Base-by-base conservation (phyloP, 1,139 yeast genomes). In the Yamadazyma friedrichii region DNA sequence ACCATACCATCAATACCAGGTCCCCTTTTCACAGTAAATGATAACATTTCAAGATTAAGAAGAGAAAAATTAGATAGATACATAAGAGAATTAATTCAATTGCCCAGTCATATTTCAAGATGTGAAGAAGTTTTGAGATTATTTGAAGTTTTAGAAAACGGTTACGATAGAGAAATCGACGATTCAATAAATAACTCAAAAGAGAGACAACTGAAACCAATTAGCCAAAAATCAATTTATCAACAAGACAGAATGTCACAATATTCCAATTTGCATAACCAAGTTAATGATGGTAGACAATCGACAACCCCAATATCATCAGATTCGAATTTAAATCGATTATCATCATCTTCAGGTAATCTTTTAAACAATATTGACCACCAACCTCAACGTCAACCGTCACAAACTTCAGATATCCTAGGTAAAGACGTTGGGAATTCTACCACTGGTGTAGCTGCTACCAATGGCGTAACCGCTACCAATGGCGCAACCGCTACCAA, bases 1-100 rank as follows among this genome's bases (percentile, higher is more conserved):
- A 84, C 85, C 31, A 75, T 93, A 46, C 98, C 99, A 4, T 88
- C 86, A 49, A 91, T 94, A 58, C 98, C 98, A 0, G 98, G 98
- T 1, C 99, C 98, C 2, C 75, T 93, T 39, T 85, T 95, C 36
- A 87, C 87, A 58, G 96, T 93, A 39, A 89, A 91, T 48, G 98
- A 91, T 58, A 78, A 84, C 39, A 84, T 91, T 42, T 86, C 96
- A 12, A 83, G 84, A 52, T 85, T 88, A 59, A 77, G 98, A 54
- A 75, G 93, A 50, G 87, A 82, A 29, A 95, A 88, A 62, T 73
- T 94, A 52, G 94, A 93, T 62, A 80, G 81, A 44, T 93, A 93
- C 59, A 82, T 94, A 41, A 76, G 82, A 41, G 86, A 84, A 46
- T 73, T 93, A 51, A 75, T 88, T 34, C 74, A 78, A 33, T 72